Evolutionary conservation across 805 yeast species (phyloP), one percentile per base, ranked within the genome.

Genomic region (Groenewaldozyma salmanticensis): DNA sequence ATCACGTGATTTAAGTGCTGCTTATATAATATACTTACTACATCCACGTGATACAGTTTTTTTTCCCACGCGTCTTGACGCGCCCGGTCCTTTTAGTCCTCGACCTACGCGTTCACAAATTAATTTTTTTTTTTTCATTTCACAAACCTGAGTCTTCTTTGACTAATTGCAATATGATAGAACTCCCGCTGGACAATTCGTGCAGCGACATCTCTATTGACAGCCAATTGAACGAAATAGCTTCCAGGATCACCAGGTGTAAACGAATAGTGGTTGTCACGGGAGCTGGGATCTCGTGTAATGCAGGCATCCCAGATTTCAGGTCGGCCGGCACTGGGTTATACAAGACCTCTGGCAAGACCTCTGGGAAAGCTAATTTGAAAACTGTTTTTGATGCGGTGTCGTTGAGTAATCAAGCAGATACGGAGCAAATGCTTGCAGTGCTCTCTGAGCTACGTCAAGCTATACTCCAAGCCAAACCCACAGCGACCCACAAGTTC

Each of bases 271-370:
- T 81, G 18, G 70, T 82, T 3, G 66, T 88, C 41, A 86, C 96
- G 0, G 97, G 98, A 5, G 98, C 98, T 2, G 98, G 98, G 1
- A 86, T 90, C 44, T 85, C 95, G n/a, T 86, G 96, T 58, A 85
- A 82, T 57, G 96, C 97, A 1, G 97, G 98, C 0, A 90, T 90
- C 37, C 98, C 98, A 2, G 96, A 90, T 58, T 88, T 88, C 58
- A 70, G 97, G 42, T 82, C 94, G 29, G 13, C 11, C 3, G 66
- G 78, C 5, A 75, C 81, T 50, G 97, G 97, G 2, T 68, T 88
- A 7, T 88, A 88, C 62, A 77, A 81, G 70, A 57, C 34, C 65
- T 72, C 7, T 69, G 79, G 18, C 77, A 79, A 32, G 79, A 77
- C 51, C 96, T n/a, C n/a, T n/a, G n/a, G n/a, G n/a, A n/a, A n/a